Conservation (phyloP, 2,329 filamentous ascomycete genomes). For the Rhinocladiella mackenziei region DNA sequence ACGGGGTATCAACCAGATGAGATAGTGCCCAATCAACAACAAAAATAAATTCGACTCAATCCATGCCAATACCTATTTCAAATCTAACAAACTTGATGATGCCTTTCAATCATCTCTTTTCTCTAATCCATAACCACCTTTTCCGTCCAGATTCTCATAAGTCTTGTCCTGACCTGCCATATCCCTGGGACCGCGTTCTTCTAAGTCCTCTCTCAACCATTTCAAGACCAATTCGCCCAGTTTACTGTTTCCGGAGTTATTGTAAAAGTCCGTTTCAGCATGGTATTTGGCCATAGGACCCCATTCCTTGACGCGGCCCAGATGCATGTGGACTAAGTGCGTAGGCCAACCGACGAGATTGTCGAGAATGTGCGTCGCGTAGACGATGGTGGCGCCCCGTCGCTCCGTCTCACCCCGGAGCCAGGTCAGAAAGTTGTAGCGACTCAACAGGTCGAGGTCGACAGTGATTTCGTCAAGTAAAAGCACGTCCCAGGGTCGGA, state of each 20-base stretch:
- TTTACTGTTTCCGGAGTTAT: slow-evolving; percentile 66
- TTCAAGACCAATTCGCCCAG: slow-evolving; percentile 81
- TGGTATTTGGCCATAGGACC: slow-evolving; percentile 67
- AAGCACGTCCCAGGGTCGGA: slow-evolving; percentile 86
- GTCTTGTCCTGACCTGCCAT: slow-evolving; percentile 43
- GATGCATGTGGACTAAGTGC: slow-evolving; percentile 91
- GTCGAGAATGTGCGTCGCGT: slow-evolving; percentile 95
- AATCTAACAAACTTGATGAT: not conserved
- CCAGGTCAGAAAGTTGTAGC: slow-evolving; percentile 80
- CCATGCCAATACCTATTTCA: not conserved
- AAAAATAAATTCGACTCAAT: not conserved
- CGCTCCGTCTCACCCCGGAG: slow-evolving; percentile 80
- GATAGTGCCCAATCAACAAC: not conserved
- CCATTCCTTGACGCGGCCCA: slow-evolving; percentile 84
- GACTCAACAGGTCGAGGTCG: slow-evolving; percentile 81
- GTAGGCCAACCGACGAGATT: slow-evolving; percentile 93
- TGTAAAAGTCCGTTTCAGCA: slow-evolving; percentile 31
- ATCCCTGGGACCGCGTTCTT: slow-evolving; percentile 26
- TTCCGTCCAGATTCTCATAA: slow-evolving; percentile 54
- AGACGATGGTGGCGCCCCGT: slow-evolving; percentile 85
- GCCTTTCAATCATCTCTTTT: slow-evolving; percentile 37
- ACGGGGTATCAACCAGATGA: slow-evolving; percentile 18
- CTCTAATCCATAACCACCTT: slow-evolving; percentile 62
- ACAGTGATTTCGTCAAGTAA: slow-evolving; percentile 96
- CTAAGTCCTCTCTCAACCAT: slow-evolving; percentile 63